phyloP scores from a whole-genome alignment of 1,284 basidiomycete genomes.

The Tilletia caries region DNA sequence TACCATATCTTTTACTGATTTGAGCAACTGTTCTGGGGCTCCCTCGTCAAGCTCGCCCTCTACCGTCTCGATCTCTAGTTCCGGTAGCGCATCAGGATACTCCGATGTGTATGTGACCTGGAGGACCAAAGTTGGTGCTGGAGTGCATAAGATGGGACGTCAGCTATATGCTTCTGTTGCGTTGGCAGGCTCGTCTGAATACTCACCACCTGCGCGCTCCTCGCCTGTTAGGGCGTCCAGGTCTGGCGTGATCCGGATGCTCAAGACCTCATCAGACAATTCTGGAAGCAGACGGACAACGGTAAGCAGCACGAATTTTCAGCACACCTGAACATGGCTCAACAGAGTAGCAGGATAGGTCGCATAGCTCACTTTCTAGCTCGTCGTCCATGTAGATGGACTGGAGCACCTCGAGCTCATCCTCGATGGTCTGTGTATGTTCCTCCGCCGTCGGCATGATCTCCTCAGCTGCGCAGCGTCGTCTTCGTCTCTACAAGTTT shows the following conservation, averaged over 20 bases:
- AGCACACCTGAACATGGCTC: too few species aligned
- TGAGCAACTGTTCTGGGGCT: conserved; percentile 65
- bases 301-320: conserved; percentile 52
- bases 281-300: conserved; percentile 67
- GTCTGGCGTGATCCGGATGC: conserved; percentile 85
- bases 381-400: conserved; percentile 90
- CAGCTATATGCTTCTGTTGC: too few species aligned
- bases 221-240: conserved; percentile 63
- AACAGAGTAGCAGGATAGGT: conserved; percentile 28
- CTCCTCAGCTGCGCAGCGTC: too few species aligned
- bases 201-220: conserved; percentile 61
- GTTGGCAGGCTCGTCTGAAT: too few species aligned
- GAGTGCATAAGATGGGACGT: too few species aligned
- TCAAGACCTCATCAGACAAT: conserved; percentile 73
- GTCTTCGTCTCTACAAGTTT: too few species aligned
- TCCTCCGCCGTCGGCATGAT: conserved; percentile 39
- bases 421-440: conserved; percentile 59
- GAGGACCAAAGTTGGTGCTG: conserved; percentile 55
- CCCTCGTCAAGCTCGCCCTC: conserved; percentile 62
- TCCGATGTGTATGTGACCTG: conserved; percentile 67
- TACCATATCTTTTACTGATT: conserved; percentile 66
- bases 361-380: conserved; percentile 63
- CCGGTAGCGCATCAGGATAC: conserved; percentile 75
- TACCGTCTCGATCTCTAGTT: conserved; percentile 66
- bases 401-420: conserved; percentile 92